Conservation (phyloP, 108 stramenopile species). For the Skeletonema costatum region DNA sequence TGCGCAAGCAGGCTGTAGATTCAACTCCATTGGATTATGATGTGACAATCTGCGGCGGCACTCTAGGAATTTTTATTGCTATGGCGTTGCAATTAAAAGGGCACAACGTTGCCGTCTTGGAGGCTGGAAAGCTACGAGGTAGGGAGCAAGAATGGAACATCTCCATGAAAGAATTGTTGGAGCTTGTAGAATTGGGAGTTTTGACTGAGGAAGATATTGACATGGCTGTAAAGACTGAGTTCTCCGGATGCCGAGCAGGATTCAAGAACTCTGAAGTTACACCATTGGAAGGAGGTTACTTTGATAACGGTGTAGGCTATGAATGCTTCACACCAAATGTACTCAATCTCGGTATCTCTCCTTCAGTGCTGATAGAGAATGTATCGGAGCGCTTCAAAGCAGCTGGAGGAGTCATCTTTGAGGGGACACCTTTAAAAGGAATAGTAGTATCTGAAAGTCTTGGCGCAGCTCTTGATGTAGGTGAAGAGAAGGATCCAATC, state of each 20-base stretch:
- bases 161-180: conserved; percentile 80
- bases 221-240: conserved; percentile 74
- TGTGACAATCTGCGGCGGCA: conserved; percentile 90
- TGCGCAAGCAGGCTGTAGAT: conserved; percentile 39
- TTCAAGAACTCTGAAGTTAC: conserved; percentile 80
- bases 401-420: conserved; percentile 66
- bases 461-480: conserved; percentile 78
- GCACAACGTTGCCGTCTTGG: conserved; percentile 77
- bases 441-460: conserved; percentile 69
- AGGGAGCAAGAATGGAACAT: conserved; percentile 97
- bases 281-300: conserved; percentile 71
- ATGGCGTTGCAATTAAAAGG: conserved; percentile 78
- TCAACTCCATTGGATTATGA: conserved; percentile 70
- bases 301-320: conserved; percentile 80
- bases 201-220: conserved; percentile 81
- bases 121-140: conserved; percentile 80
- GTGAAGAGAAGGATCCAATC: conserved; percentile 63
- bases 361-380: conserved; percentile 61
- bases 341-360: conserved; percentile 79
- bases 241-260: conserved; percentile 75
- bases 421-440: conserved; percentile 66
- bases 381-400: conserved; percentile 58
- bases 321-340: conserved; percentile 79
- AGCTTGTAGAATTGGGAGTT: conserved; percentile 78
- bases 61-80: conserved; percentile 92